Percentiles rank a stretch among this genome's conserved stretches.
phyloP scores from a whole-genome alignment of 768 basidiomycete species.

The Hygrophorus russula region DNA sequence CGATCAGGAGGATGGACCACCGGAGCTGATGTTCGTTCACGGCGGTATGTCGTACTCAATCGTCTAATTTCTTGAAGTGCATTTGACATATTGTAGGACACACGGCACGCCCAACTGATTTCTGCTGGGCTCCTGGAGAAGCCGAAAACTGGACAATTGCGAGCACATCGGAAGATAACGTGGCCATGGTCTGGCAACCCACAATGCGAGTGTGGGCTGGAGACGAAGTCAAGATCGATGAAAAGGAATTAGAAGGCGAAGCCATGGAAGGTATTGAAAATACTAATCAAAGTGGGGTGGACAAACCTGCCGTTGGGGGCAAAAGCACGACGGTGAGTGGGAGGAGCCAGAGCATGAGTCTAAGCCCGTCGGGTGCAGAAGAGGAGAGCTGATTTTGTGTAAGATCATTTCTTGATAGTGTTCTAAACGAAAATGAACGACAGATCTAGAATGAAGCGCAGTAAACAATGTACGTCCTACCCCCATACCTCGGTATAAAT shows the following conservation, averaged over 20 bases:
- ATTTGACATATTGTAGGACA: slow-evolving; percentile 43
- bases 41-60: slow-evolving; percentile 50
- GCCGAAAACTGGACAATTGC: slow-evolving; percentile 77
- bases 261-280: slow-evolving; percentile 67
- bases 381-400: neutral
- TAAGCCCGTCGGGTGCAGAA: slow-evolving; percentile 35
- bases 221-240: slow-evolving; percentile 75
- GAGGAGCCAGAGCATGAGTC: slow-evolving; percentile 51
- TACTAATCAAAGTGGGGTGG: slow-evolving; percentile 15
- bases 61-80: slow-evolving; percentile 1
- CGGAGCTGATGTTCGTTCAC: slow-evolving; percentile 91
- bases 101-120: slow-evolving; percentile 83
- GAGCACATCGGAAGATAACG: slow-evolving; percentile 93
- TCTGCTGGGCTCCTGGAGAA: slow-evolving; percentile 87
- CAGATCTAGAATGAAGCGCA: slow-evolving; percentile 1
- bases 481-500: too few species aligned
- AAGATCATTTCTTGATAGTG: neutral
- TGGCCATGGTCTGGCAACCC: slow-evolving; percentile 96
- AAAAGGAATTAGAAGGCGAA: slow-evolving; percentile 75
- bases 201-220: slow-evolving; percentile 91
- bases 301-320: slow-evolving; percentile 18
- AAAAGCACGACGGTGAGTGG: slow-evolving; percentile 26
- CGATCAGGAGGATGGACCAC: slow-evolving; percentile 96
- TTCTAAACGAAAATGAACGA: neutral
- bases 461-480: slow-evolving; percentile 6